These are phyloP conservation scores for Tuber umbilicatum DNA, from an alignment of 495 filamentous ascomycete genomes.

Conservation along the genomic window DNA sequence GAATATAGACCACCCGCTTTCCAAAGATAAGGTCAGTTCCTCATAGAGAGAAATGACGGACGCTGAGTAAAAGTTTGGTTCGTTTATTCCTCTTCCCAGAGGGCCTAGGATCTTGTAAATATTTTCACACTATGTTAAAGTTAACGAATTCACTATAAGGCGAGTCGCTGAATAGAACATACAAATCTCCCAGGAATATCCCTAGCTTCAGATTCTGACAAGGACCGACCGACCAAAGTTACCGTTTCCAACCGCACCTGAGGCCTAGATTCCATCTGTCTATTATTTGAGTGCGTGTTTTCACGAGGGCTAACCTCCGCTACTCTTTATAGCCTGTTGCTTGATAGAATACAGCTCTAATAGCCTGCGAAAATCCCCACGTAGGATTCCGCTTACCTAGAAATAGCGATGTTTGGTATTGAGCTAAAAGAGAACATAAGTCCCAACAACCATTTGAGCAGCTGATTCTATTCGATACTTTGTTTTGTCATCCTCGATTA, in stretches of 20 bases:
- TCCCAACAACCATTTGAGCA: not conserved
- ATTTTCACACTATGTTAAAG: constrained; percentile 11
- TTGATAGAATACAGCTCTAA: too few relatives aligned
- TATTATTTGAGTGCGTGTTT: too few relatives aligned
- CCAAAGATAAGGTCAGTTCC: constrained; percentile 11
- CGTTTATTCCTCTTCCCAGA: not conserved
- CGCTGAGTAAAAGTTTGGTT: constrained; percentile 8
- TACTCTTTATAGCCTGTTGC: constrained; percentile 5
- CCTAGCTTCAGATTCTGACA: not conserved
- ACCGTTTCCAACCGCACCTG: not conserved
- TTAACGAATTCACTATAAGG: not conserved
- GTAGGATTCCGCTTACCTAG: not conserved
- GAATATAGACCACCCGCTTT: not conserved
- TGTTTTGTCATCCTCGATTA: not conserved
- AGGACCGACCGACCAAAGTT: not conserved
- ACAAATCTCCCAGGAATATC: constrained; percentile 14
- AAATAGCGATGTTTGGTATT: constrained; percentile 10
- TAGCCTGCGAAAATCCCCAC: not conserved
- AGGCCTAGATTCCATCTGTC: not conserved
- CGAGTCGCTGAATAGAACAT: not conserved
- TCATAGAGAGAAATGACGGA: constrained; percentile 16
- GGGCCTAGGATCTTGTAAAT: not conserved
- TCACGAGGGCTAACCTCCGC: not conserved
- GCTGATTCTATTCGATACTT: not conserved
- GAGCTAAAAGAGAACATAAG: constrained; percentile 7